Evolutionary conservation across 306 rosid genomes (phyloP), one percentile per base, ranked within the genome.

Genomic region (Gleditsia sinensis): DNA sequence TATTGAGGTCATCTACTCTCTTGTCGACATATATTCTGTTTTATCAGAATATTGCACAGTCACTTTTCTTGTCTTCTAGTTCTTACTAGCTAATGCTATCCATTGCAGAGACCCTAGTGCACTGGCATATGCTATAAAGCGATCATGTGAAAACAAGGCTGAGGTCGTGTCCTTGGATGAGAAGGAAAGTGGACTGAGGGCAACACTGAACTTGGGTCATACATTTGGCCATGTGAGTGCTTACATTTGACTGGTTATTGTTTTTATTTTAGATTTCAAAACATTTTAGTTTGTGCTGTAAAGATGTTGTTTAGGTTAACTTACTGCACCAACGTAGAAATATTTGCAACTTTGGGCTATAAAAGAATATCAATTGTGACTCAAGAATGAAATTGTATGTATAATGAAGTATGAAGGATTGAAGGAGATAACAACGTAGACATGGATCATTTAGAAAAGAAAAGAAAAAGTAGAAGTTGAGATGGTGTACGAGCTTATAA

Each of bases 181-280:
- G 90, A 95, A 82, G 82, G 99, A 95, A 85, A 82, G 97, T 82
- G 99, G 99, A 83, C 40, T 94, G 75, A 88, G 99, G 82, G 99
- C 97, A 56, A 92, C 92, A 62, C 72, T 92, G 84, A 95, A 95
- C 84, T 85, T 95, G 88, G 99, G 98, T 55, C 99, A 95, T 83
- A 95, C 99, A 67, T 95, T 95, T 75, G 99, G 98, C 56, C 98
- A 95, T 75, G 98, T 95, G 76, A 87, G 98, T 80, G n/a, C 39
- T 49, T 72, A 25, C 17, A 14, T 80, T 46, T 72, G 21, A 58
- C 40, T 80, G 53, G 54, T 78, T 23, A 62, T 72, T 71, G 23
- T n/a, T 71, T 45, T 58, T 34, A n/a, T 71, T 79, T 28, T 61
- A 17, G 19, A 34, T 49, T 82, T 77, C 42, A 30, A 46, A 70